Evolutionary conservation across 1,139 yeast genomes (phyloP).

Genomic region (Keqinozyma sinolaborantium): DNA sequence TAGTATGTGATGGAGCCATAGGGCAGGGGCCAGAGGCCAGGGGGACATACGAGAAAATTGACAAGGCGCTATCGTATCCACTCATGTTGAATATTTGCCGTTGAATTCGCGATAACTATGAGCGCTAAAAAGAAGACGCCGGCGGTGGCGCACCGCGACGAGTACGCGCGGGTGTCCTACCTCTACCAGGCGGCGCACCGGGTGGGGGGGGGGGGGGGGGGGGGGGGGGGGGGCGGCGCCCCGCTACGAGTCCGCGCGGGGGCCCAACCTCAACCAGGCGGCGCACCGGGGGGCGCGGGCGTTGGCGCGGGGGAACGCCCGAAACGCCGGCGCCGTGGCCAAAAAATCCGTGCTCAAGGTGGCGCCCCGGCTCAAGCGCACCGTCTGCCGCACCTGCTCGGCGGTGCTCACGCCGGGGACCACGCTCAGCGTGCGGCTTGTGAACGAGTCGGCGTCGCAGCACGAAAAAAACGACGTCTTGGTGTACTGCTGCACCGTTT

Average conservation of each 20-base stretch:
- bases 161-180: conserved; percentile 54
- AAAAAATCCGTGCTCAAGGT: conserved; percentile 61
- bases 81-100: conserved; percentile 49
- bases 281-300: conserved; percentile 27
- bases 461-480: conserved; percentile 30
- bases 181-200: conserved; percentile 49
- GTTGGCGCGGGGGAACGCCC: conserved; percentile 47
- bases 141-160: conserved; percentile 57
- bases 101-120: conserved; percentile 4
- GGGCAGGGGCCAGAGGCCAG: neutral
- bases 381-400: conserved; percentile 58
- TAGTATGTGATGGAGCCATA: conserved; percentile 6
- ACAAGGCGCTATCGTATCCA: conserved; percentile 98
- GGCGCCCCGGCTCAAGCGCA: conserved; percentile 59
- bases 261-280: conserved; percentile 55
- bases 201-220: no score
- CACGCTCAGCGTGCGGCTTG: conserved; percentile 27
- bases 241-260: conserved; percentile 55
- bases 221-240: conserved; percentile 51
- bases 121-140: conserved; percentile 16
- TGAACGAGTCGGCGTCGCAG: conserved; percentile 22
- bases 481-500: conserved; percentile 22
- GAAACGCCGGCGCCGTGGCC: conserved; percentile 49
- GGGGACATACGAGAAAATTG: conserved; percentile 86
- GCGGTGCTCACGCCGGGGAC: conserved; percentile 46